Percentiles rank a stretch among this genome's conserved stretches.
These are phyloP conservation scores for Prinsepia uniflora DNA, from an alignment of 306 rosid genomes.

Conservation along the genomic window DNA sequence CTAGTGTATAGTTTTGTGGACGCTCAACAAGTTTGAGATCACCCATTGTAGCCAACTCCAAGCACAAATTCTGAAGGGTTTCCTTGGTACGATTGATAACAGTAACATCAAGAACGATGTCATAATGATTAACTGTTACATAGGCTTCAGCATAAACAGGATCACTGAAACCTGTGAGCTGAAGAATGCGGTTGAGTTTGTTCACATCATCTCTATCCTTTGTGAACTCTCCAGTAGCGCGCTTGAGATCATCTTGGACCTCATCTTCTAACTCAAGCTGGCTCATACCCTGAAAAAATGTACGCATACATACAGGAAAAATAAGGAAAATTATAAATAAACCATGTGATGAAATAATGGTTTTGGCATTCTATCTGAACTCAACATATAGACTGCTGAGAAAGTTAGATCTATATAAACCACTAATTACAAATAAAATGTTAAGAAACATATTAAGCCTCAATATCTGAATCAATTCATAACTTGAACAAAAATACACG, in stretches of 20 bases:
- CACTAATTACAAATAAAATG: not conserved
- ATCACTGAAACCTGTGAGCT: constrained; percentile 98
- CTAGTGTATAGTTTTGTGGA: constrained; percentile 92
- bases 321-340: not conserved
- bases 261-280: constrained; percentile 99
- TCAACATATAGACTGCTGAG: not conserved
- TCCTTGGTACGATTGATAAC: constrained; percentile 95
- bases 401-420: not conserved
- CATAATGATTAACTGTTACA: constrained; percentile 95
- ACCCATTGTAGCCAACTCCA: constrained; percentile 99
- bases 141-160: constrained; percentile 99
- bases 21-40: constrained; percentile 99
- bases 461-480: not conserved
- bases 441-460: not conserved
- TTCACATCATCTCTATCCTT: constrained; percentile 87
- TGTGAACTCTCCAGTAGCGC: constrained; percentile 97
- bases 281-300: constrained; percentile 82
- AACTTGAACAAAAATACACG: not conserved
- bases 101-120: constrained; percentile 94
- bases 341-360: not conserved
- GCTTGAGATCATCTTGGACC: constrained; percentile 97
- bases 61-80: constrained; percentile 95
- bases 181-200: constrained; percentile 95
- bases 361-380: not conserved
- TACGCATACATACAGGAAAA: not conserved